phyloP scores from a whole-genome alignment of 2,329 filamentous ascomycete genomes.

The Cryphonectria carpinicola region DNA sequence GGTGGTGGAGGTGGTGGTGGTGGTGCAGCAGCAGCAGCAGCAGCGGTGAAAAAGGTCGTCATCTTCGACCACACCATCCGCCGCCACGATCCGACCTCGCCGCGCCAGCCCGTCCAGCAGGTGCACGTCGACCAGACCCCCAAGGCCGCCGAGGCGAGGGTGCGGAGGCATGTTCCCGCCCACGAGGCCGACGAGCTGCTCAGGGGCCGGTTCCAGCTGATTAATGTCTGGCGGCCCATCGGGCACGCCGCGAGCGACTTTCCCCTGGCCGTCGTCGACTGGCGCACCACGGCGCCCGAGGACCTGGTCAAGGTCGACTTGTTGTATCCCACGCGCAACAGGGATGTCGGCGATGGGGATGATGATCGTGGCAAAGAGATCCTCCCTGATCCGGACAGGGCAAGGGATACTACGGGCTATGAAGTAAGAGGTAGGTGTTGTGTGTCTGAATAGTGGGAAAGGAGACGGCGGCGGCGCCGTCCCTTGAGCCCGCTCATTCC shows the following conservation, averaged over 20 bases:
- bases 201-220: slow-evolving; percentile 64
- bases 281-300: slow-evolving; percentile 58
- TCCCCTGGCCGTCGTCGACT: slow-evolving; percentile 68
- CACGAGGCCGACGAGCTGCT: slow-evolving; percentile 61
- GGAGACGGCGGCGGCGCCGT: too few relatives aligned
- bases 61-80: slow-evolving; percentile 78
- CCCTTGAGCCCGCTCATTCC: neutral
- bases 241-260: slow-evolving; percentile 63
- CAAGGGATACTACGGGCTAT: slow-evolving; percentile 61
- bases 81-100: slow-evolving; percentile 53
- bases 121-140: slow-evolving; percentile 76
- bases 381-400: slow-evolving; percentile 51
- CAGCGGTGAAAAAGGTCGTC: slow-evolving; percentile 58
- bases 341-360: slow-evolving; percentile 40
- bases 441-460: neutral
- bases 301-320: slow-evolving; percentile 66
- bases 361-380: slow-evolving; percentile 64
- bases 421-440: slow-evolving; percentile 49
- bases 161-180: slow-evolving; percentile 60
- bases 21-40: too few relatives aligned
- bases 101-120: slow-evolving; percentile 68
- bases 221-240: slow-evolving; percentile 75
- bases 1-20: neutral
- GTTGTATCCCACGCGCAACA: slow-evolving; percentile 58
- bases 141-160: slow-evolving; percentile 61